Conservation (phyloP, 345 rosid genomes). For the Geranium brycei region DNA sequence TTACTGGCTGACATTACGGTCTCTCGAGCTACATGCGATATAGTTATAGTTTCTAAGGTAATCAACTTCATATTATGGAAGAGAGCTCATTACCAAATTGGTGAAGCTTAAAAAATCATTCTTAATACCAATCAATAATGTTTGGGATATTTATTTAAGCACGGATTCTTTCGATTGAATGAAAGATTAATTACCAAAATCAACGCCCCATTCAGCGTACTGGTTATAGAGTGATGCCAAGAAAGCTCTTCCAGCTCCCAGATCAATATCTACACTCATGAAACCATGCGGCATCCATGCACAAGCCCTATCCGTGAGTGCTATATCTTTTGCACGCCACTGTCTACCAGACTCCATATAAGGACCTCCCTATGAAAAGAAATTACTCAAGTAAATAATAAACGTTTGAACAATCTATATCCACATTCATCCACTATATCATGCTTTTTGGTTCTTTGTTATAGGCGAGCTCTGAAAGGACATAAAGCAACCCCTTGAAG, state of each 20-base stretch:
- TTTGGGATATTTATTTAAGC: not conserved
- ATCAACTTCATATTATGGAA: too few species aligned
- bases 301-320: constrained; percentile 59
- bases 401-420: too few species aligned
- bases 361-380: constrained; percentile 40
- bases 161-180: constrained; percentile 1
- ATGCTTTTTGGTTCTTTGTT: not conserved
- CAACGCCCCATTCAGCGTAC: constrained; percentile 82
- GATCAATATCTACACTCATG: constrained; percentile 56
- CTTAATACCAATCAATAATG: too few species aligned
- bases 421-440: not conserved
- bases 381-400: constrained; percentile 1
- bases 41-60: too few species aligned
- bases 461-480: not conserved
- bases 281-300: constrained; percentile 73
- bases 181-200: constrained; percentile 42
- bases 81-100: too few species aligned
- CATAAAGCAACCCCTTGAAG: not conserved
- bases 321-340: constrained; percentile 65
- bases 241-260: constrained; percentile 65
- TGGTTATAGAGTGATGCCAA: constrained; percentile 59
- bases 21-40: too few species aligned
- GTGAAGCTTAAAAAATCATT: too few species aligned
- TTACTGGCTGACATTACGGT: too few species aligned
- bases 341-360: constrained; percentile 38